These are phyloP conservation scores for Hypsizygus marmoreus DNA, from an alignment of 768 basidiomycete species.

Conservation along the genomic window DNA sequence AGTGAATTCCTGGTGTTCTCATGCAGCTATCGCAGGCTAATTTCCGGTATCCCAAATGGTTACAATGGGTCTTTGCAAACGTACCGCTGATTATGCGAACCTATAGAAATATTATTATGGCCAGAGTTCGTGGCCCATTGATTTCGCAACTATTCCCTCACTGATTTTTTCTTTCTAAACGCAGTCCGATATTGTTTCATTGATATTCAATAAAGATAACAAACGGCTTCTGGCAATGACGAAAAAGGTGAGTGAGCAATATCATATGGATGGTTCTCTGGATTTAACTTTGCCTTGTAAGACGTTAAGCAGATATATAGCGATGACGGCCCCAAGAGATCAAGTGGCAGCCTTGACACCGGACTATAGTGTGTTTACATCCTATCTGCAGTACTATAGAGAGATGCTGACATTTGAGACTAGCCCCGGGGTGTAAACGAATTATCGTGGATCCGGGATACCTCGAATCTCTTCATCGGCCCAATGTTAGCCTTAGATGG, in stretches of 20 bases:
- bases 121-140: constrained; percentile 42
- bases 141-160: constrained; percentile 1
- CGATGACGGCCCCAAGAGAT: constrained; percentile 47
- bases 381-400: background rate
- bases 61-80: constrained; percentile 56
- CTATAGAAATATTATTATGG: constrained; percentile 52
- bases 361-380: constrained; percentile 43
- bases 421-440: constrained; percentile 65
- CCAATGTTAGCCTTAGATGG: constrained; percentile 56
- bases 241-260: constrained; percentile 38
- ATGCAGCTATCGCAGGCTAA: constrained; percentile 30
- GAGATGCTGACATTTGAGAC: constrained; percentile 4
- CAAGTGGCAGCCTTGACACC: constrained; percentile 51
- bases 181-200: constrained; percentile 38
- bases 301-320: constrained; percentile 48
- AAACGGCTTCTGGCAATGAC: constrained; percentile 28
- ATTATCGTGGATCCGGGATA: constrained; percentile 64
- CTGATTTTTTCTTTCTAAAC: background rate
- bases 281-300: constrained; percentile 18
- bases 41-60: constrained; percentile 41
- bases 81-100: constrained; percentile 50
- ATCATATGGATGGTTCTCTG: background rate
- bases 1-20: background rate
- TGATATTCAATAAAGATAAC: constrained; percentile 45
- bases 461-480: constrained; percentile 49